Evolutionary conservation across 164 flowering plant species (phyloP).

Genomic region (Tetrastigma voinierianum): DNA sequence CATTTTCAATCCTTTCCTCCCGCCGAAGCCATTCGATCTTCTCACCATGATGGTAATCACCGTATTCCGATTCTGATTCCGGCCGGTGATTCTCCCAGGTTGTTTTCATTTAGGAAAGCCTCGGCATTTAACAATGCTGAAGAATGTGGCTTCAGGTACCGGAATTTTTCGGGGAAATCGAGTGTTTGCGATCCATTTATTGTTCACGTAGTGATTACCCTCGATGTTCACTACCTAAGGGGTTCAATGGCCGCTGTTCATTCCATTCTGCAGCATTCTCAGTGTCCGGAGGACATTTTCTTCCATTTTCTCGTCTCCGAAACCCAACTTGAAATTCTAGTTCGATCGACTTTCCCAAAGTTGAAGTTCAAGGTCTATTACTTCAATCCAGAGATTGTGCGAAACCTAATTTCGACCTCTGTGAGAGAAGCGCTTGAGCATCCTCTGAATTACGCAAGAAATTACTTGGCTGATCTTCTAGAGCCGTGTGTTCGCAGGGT

Average conservation of each 20-base stretch:
- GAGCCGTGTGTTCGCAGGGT: conserved; percentile 70
- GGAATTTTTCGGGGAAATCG: not conserved
- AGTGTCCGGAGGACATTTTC: conserved; percentile 76
- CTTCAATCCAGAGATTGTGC: conserved; percentile 67
- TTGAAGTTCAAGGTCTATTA: conserved; percentile 67
- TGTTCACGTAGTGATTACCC: conserved; percentile 87
- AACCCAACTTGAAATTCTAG: conserved; percentile 47
- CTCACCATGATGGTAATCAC: conserved; percentile 31
- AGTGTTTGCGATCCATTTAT: conserved; percentile 68
- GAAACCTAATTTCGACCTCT: conserved; percentile 63
- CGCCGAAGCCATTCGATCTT: conserved; percentile 63
- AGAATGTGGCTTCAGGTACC: conserved; percentile 32
- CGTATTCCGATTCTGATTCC: conserved; percentile 20
- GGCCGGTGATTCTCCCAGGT: conserved; percentile 11
- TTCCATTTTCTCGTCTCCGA: conserved; percentile 81
- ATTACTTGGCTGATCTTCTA: conserved; percentile 69
- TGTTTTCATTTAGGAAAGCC: conserved; percentile 52
- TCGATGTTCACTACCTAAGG: conserved; percentile 76
- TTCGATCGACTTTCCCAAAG: conserved; percentile 66
- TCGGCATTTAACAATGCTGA: conserved; percentile 57
- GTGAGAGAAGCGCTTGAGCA: conserved; percentile 87
- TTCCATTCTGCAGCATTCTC: conserved; percentile 68
- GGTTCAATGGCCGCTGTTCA: conserved; percentile 95
- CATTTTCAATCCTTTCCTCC: conserved; percentile 65
- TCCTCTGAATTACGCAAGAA: conserved; percentile 87